Percentiles rank a stretch among this genome's conserved stretches.
These are phyloP conservation scores for Tolypocladium tundrense DNA, from an alignment of 2,329 filamentous ascomycete species.

Conservation along the genomic window DNA sequence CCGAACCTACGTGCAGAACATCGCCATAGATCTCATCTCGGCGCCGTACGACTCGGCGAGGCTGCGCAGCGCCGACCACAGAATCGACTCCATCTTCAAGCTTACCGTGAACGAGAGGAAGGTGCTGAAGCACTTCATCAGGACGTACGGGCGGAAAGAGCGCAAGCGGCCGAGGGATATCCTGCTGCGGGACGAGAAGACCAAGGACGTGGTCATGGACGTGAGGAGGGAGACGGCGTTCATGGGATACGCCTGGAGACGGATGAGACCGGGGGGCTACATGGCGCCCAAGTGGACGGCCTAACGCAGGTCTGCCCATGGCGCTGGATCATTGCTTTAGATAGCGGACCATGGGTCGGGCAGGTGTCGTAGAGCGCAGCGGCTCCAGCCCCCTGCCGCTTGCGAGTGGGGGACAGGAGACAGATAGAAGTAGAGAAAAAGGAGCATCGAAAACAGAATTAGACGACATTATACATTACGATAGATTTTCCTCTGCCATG, in stretches of 20 bases:
- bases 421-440: not conserved
- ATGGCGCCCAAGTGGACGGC: constrained; percentile 4
- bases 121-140: constrained; percentile 39
- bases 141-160: constrained; percentile 49
- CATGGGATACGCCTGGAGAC: constrained; percentile 77
- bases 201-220: constrained; percentile 60
- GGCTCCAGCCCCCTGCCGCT: not conserved
- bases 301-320: not conserved
- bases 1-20: constrained; percentile 27
- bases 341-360: not conserved
- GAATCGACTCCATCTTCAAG: constrained; percentile 30
- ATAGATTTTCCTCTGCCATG: not conserved
- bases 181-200: constrained; percentile 61
- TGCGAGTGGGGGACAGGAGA: not conserved
- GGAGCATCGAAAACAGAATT: not conserved
- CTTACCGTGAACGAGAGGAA: constrained; percentile 26
- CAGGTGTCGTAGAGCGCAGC: not conserved
- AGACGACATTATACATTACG: constrained; percentile 1
- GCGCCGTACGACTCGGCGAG: constrained; percentile 37
- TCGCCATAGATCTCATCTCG: constrained; percentile 34
- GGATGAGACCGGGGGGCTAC: constrained; percentile 28
- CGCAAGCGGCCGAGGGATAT: constrained; percentile 77
- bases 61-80: constrained; percentile 37
- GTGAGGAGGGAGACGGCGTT: constrained; percentile 77
- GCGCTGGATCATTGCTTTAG: not conserved